Base-by-base conservation (phyloP, 257 asterid species). In the Solanum gandarillasii region DNA sequence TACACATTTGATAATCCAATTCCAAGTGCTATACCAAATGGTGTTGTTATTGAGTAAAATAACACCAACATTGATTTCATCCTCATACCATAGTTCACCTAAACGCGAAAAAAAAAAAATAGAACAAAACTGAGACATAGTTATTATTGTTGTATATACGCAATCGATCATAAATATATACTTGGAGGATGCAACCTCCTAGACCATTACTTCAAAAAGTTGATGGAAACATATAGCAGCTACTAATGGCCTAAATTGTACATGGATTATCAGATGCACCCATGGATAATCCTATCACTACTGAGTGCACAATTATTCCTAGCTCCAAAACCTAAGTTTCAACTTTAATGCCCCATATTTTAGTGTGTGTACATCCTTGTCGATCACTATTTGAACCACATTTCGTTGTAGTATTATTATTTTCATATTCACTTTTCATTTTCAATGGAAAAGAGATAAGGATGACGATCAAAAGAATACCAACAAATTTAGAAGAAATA, bases 151-250 rank as follows among this genome's bases (percentile, higher is more conserved):
- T 60, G 13, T 20, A 67, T 25, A 67, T 27, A 12, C 20, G 3
- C 14, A 12, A 9, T 9, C 14, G 29, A 62, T 62, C 25, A 62
- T 0, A 7, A 23, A 62, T 68, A 6, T 70, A 27, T 70, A 70
- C 93, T 88, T 90, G 92, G 75, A 88, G 38, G 29, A 92, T 92
- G 90, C 94, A 92, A 12, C 93, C 94, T 0, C 94, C 94, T 18
- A 88, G 86, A 5, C 90, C 86, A 60, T 88, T 60, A 82, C 90
- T 88, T 88, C 90, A 58, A 84, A 88, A 29, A 84, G 88, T 84
- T 88, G 90, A 84, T 84, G 90, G 6, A 84, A 88, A 38, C 88
- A 85, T 3, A 88, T 65, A 14, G 90, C 88, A 38, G 90, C 90
- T 18, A 88, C 83, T 5, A 86, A 32, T 67, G 88, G 84, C 72